These are phyloP conservation scores for Parastagonospora avenae DNA, from an alignment of 2,329 filamentous ascomycete genomes.

Conservation along the genomic window DNA sequence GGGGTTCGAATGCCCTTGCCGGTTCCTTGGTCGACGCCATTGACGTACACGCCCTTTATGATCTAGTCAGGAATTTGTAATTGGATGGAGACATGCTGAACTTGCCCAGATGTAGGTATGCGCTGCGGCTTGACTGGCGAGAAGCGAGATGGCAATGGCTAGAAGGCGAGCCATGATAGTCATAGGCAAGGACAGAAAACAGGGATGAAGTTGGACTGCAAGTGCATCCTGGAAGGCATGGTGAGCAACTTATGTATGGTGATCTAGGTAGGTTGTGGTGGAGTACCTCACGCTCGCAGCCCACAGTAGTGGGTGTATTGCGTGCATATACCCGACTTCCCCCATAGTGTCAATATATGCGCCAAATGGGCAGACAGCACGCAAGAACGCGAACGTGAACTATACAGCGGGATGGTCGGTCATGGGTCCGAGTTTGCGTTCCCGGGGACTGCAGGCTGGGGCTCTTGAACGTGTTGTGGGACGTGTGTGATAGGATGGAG, in stretches of 20 bases:
- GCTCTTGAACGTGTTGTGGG: not conserved
- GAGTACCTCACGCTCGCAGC: not conserved
- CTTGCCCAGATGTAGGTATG: constrained; percentile 39
- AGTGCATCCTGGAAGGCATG: not conserved
- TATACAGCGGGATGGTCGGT: constrained; percentile 9
- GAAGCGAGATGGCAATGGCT: constrained; percentile 20
- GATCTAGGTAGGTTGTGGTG: not conserved
- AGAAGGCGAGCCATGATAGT: constrained; percentile 15
- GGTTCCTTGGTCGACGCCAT: constrained; percentile 37
- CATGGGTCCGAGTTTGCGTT: constrained; percentile 3
- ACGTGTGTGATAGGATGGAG: not conserved
- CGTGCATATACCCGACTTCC: constrained; percentile 22
- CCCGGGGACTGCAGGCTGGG: not conserved
- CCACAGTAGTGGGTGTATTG: constrained; percentile 13
- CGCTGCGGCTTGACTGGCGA: constrained; percentile 23
- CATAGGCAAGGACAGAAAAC: not conserved
- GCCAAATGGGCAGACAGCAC: constrained; percentile 1
- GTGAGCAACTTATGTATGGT: not conserved
- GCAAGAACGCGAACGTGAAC: constrained; percentile 2
- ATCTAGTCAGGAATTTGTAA: not conserved
- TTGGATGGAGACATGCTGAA: not conserved
- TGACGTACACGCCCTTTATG: constrained; percentile 37
- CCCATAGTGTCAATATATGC: constrained; percentile 24
- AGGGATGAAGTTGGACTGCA: not conserved
- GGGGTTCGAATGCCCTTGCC: constrained; percentile 37